phyloP scores from a whole-genome alignment of 139 green algal species.

The Raphidocelis subcapitata region DNA sequence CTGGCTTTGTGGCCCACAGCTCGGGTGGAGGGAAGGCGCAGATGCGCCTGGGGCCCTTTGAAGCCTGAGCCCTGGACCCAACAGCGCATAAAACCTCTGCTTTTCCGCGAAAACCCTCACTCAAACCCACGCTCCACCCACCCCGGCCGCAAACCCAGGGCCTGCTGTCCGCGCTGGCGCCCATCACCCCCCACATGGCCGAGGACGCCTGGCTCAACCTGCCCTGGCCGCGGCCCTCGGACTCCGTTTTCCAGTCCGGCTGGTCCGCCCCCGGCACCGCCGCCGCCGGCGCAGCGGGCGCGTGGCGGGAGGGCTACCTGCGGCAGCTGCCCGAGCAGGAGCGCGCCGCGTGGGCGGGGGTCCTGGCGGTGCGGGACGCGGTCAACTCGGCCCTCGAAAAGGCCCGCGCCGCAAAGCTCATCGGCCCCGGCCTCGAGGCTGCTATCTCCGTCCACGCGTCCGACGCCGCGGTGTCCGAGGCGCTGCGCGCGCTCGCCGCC shows the following conservation, averaged over 20 bases:
- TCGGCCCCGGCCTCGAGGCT: conserved; percentile 85
- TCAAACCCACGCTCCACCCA: too few relatives aligned
- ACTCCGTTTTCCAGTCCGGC: not conserved
- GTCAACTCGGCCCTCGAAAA: conserved; percentile 82
- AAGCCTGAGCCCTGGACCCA: too few relatives aligned
- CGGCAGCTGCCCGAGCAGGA: conserved; percentile 36
- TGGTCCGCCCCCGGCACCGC: too few relatives aligned
- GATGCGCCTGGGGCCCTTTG: too few relatives aligned
- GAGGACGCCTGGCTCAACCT: conserved; percentile 93
- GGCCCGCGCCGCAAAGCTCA: conserved; percentile 63
- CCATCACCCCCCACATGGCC: conserved; percentile 92
- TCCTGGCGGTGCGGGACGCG: conserved; percentile 61
- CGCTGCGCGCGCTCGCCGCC: conserved; percentile 58
- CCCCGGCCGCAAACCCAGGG: conserved; percentile 18
- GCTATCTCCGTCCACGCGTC: conserved; percentile 69
- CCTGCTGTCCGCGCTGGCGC: conserved; percentile 69
- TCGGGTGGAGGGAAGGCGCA: too few relatives aligned
- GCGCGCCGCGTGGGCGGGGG: conserved; percentile 36
- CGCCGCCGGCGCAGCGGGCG: not conserved
- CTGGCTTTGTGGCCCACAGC: too few relatives aligned
- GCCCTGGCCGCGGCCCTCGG: conserved; percentile 41
- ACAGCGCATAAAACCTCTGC: too few relatives aligned
- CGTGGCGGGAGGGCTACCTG: conserved; percentile 4
- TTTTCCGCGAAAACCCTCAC: too few relatives aligned
- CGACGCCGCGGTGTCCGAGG: conserved; percentile 35